Evolutionary conservation across 768 basidiomycete species (phyloP).

Genomic region (Hypholoma sublateritium): DNA sequence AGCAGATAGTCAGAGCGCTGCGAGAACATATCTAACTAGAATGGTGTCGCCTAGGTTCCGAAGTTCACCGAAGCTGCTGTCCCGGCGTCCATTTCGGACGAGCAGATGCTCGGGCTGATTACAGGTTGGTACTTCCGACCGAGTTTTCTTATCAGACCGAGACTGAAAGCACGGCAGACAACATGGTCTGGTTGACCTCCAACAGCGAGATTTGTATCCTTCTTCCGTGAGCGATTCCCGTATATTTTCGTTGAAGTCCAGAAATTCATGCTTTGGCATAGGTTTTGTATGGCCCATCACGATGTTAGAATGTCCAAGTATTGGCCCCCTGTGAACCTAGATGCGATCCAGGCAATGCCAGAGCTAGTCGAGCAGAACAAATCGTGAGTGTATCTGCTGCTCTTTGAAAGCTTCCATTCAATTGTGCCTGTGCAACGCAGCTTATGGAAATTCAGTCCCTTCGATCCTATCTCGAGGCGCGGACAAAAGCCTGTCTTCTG

Average conservation of each 20-base stretch:
- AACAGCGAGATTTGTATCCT: conserved; percentile 24
- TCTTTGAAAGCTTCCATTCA: not conserved
- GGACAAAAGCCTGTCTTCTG: not conserved
- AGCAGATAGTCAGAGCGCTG: not conserved
- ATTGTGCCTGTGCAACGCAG: conserved; percentile 5
- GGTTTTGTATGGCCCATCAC: conserved; percentile 28
- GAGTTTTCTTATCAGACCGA: not conserved
- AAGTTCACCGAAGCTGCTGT: conserved; percentile 16
- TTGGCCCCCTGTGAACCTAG: conserved; percentile 23
- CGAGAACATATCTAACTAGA: not conserved
- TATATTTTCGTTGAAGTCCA: not conserved
- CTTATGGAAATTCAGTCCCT: conserved; percentile 25
- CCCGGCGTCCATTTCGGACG: conserved; percentile 14
- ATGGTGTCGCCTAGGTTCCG: conserved; percentile 10
- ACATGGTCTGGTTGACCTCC: conserved; percentile 25
- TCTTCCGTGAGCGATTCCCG: conserved; percentile 21
- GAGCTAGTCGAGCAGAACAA: conserved; percentile 19
- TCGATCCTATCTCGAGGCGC: conserved; percentile 24
- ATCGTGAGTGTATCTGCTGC: conserved; percentile 12
- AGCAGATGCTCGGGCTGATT: conserved; percentile 20
- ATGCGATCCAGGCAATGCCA: conserved; percentile 24
- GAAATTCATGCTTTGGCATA: not conserved
- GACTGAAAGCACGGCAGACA: conserved; percentile 12
- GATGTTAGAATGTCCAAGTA: conserved; percentile 21
- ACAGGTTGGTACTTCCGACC: conserved; percentile 13